Evolutionary conservation across 257 asterid genomes (phyloP).

Genomic region (Fraxinus cuspidata): DNA sequence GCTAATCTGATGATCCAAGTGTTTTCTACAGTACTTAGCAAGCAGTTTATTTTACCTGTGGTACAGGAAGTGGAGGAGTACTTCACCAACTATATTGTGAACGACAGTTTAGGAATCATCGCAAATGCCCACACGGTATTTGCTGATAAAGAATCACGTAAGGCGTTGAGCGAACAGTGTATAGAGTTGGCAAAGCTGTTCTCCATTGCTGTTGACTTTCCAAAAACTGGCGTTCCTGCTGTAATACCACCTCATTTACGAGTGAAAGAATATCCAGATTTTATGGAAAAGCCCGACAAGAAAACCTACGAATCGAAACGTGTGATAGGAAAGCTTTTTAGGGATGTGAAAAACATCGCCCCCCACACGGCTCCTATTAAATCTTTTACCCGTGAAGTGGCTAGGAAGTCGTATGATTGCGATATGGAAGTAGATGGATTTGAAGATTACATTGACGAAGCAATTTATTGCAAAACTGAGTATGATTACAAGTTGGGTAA

Average conservation of each 20-base stretch:
- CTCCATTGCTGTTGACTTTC: constrained; percentile 88
- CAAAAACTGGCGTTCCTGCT: constrained; percentile 90
- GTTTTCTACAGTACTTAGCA: neutral
- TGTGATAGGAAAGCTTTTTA: constrained; percentile 77
- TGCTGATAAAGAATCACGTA: constrained; percentile 60
- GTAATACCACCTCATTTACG: constrained; percentile 72
- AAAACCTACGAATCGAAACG: constrained; percentile 45
- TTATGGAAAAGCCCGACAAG: constrained; percentile 89
- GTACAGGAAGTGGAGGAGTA: constrained; percentile 79
- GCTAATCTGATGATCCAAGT: neutral
- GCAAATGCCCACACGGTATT: constrained; percentile 76
- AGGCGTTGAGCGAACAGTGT: constrained; percentile 63
- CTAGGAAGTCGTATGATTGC: constrained; percentile 52
- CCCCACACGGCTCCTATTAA: constrained; percentile 34
- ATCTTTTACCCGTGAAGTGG: constrained; percentile 62
- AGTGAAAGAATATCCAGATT: constrained; percentile 78
- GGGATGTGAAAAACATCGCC: constrained; percentile 61
- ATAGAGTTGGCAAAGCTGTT: constrained; percentile 57
- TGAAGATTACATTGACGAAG: constrained; percentile 60
- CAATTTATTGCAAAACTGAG: constrained; percentile 55
- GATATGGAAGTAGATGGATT: constrained; percentile 75
- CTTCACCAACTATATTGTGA: constrained; percentile 80
- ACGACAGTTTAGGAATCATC: constrained; percentile 78
- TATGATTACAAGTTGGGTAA: constrained; percentile 84
- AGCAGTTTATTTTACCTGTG: neutral